A percentile compares a stretch with the other conserved stretches of the same genome.
These are phyloP conservation scores for Euphorbia schlechtendalii DNA, from an alignment of 441 rosid species.

Conservation along the genomic window DNA sequence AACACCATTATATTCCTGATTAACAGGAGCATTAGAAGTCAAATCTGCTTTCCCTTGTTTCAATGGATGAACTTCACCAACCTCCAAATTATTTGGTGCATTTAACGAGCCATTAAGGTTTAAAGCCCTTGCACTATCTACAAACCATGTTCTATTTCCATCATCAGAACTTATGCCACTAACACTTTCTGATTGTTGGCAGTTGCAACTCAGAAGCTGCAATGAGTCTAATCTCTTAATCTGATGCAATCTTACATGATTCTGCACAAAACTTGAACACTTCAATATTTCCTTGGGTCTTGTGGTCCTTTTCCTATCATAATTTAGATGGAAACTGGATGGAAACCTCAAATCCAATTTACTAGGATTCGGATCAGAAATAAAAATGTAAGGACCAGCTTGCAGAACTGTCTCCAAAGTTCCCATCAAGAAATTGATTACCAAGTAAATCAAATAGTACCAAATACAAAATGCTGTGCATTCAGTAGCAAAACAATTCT, in stretches of 20 bases:
- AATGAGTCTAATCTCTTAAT: slow-evolving; percentile 21
- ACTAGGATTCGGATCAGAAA: slow-evolving; percentile 25
- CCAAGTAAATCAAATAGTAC: slow-evolving; percentile 10
- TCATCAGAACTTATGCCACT: slow-evolving; percentile 30
- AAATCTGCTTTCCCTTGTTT: slow-evolving; percentile 29
- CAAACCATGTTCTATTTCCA: slow-evolving; percentile 40
- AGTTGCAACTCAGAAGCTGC: slow-evolving; percentile 39
- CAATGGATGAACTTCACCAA: slow-evolving; percentile 26
- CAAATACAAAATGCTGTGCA: slow-evolving; percentile 5
- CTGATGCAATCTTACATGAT: slow-evolving; percentile 15
- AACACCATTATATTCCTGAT: slow-evolving; percentile 23
- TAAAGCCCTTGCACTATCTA: slow-evolving; percentile 38
- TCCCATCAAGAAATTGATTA: slow-evolving; percentile 31
- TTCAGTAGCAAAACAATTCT: not conserved
- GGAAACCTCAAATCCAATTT: slow-evolving; percentile 21
- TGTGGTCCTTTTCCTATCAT: slow-evolving; percentile 25
- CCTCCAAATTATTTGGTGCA: slow-evolving; percentile 24
- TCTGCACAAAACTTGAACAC: slow-evolving; percentile 25
- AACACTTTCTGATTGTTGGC: slow-evolving; percentile 43
- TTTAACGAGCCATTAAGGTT: slow-evolving; percentile 29
- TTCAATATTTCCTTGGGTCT: slow-evolving; percentile 18
- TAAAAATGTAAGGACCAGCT: slow-evolving; percentile 27
- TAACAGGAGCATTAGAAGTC: slow-evolving; percentile 15
- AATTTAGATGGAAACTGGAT: slow-evolving; percentile 21
- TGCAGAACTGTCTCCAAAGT: too few relatives aligned